A percentile compares a stretch with the other conserved stretches of the same genome.
Conservation (phyloP, 2,329 filamentous ascomycete species). For the Pyricularia sp. region DNA sequence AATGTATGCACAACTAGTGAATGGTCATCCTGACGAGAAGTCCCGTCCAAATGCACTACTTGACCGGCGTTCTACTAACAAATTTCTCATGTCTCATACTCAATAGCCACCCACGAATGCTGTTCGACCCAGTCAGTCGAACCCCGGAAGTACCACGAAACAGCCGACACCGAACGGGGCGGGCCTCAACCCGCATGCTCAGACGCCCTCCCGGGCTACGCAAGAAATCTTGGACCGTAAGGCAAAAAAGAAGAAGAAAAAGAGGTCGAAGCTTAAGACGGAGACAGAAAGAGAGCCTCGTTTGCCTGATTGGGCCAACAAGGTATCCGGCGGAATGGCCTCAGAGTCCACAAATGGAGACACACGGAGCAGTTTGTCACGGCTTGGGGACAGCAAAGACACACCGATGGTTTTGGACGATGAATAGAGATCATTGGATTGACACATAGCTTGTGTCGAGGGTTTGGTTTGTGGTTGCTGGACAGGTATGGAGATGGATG, state of each 20-base stretch:
- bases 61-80: neutral
- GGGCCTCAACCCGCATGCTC: neutral
- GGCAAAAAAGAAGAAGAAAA: constrained; percentile 1
- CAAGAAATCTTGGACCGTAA: neutral
- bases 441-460: neutral
- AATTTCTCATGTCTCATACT: neutral
- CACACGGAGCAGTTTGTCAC: neutral
- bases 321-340: neutral
- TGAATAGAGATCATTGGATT: neutral
- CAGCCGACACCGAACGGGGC: neutral
- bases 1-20: neutral
- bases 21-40: neutral
- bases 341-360: neutral
- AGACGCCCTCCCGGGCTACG: neutral
- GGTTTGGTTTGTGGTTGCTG: neutral
- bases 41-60: neutral
- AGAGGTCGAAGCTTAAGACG: neutral
- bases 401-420: neutral
- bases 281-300: constrained; percentile 1
- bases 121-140: neutral
- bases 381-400: neutral
- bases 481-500: neutral
- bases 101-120: neutral
- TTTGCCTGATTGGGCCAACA: neutral
- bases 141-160: neutral